Evolutionary conservation across 176 grass and related monocot species (phyloP).

Genomic region (Carex myosuroides): DNA sequence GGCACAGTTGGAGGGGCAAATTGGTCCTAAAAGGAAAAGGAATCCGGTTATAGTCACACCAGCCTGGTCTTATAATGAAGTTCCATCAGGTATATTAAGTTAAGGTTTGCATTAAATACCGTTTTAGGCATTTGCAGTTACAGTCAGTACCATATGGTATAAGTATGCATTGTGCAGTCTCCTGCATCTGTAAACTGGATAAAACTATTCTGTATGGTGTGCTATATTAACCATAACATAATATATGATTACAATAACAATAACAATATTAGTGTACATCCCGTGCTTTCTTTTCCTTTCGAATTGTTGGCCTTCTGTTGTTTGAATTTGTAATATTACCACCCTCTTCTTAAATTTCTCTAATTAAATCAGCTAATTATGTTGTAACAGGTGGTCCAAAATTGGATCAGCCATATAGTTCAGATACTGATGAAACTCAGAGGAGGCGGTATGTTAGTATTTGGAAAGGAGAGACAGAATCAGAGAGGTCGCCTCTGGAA

Average conservation of each 20-base stretch:
- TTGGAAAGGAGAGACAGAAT: conserved; percentile 76
- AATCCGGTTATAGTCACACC: conserved; percentile 89
- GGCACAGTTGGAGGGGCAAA: conserved; percentile 30
- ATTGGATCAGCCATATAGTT: conserved; percentile 44
- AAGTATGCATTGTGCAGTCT: background rate
- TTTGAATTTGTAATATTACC: background rate
- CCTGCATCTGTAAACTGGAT: background rate
- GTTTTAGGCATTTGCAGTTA: conserved; percentile 18
- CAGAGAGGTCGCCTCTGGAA: conserved; percentile 28
- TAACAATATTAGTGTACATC: background rate
- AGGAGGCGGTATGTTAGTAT: conserved; percentile 35
- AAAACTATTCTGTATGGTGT: background rate
- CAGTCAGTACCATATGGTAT: conserved; percentile 13
- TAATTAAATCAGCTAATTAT: background rate
- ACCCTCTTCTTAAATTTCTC: background rate
- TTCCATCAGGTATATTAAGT: conserved; percentile 47
- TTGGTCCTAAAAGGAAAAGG: conserved; percentile 76
- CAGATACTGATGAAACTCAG: conserved; percentile 30
- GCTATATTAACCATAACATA: background rate
- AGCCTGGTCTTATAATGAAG: conserved; percentile 90
- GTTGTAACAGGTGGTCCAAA: background rate
- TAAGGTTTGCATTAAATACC: background rate
- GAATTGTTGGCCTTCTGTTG: background rate
- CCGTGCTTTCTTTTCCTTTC: background rate
- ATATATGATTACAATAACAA: background rate